A percentile compares a stretch with the other conserved stretches of the same genome.
Evolutionary conservation across 1,139 yeast species (phyloP).

Genomic region (Magnusiomyces paraingens): DNA sequence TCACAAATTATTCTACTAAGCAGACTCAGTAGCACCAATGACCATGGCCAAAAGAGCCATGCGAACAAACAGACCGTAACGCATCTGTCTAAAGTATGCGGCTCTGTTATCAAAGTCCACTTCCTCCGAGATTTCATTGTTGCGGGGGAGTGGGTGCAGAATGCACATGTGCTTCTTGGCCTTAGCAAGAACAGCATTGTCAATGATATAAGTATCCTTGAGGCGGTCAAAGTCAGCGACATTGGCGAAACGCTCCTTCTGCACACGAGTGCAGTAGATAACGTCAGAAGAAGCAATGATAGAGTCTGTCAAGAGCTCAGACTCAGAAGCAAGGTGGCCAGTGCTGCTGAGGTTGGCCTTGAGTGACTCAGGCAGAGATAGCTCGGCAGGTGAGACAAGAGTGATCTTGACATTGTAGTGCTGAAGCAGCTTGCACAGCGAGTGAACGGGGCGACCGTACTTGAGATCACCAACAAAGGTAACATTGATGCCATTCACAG

Average conservation of each 20-base stretch:
- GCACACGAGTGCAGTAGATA: constrained; percentile 95
- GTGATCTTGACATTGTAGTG: constrained; percentile 92
- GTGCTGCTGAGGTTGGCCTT: constrained; percentile 55
- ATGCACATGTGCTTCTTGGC: constrained; percentile 99
- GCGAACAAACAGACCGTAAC: constrained; percentile 94
- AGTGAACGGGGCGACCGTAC: constrained; percentile 98
- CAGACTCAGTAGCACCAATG: constrained; percentile 52
- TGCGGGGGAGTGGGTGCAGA: constrained; percentile 98
- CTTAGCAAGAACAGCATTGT: constrained; percentile 80
- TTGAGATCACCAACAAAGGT: constrained; percentile 99
- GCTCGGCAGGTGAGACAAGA: constrained; percentile 84
- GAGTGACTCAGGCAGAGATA: constrained; percentile 71
- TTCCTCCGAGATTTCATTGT: constrained; percentile 92
- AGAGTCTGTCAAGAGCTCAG: constrained; percentile 71
- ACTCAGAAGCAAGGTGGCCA: constrained; percentile 67
- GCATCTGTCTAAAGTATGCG: constrained; percentile 98
- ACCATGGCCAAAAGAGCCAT: constrained; percentile 99
- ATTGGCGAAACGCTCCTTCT: constrained; percentile 87
- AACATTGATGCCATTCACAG: constrained; percentile 95
- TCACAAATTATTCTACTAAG: not conserved
- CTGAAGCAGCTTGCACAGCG: constrained; percentile 81
- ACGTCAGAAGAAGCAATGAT: constrained; percentile 88
- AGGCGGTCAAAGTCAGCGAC: constrained; percentile 73
- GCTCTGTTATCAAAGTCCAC: constrained; percentile 99
- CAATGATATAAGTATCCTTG: constrained; percentile 88